Conservation (phyloP, 140 eudicot species). For the Flaveria floridana region DNA sequence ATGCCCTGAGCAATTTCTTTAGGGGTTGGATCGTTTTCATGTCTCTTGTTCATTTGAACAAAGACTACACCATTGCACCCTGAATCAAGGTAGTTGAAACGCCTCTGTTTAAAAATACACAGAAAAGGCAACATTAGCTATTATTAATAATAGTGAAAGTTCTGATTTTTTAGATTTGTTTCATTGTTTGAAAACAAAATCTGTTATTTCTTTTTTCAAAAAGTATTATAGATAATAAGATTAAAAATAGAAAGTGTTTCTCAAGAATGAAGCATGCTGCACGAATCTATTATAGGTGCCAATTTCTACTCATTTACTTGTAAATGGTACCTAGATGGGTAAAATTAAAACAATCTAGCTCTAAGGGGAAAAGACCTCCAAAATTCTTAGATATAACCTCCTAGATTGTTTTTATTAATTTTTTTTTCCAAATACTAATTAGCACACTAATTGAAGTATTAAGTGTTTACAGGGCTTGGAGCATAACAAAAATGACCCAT, state of each 20-base stretch:
- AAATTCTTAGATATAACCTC: neutral
- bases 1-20: conserved; percentile 75
- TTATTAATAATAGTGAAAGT: neutral
- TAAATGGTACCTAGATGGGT: too few species aligned
- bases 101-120: conserved; percentile 54
- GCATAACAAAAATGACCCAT: neutral
- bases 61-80: conserved; percentile 96
- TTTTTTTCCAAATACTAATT: neutral
- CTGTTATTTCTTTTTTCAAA: neutral
- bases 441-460: too few species aligned
- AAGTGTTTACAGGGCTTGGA: neutral
- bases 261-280: neutral
- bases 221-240: too few species aligned
- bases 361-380: neutral
- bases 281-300: neutral
- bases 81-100: conserved; percentile 72
- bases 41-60: conserved; percentile 78
- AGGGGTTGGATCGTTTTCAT: conserved; percentile 71
- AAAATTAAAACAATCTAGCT: neutral
- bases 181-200: too few species aligned
- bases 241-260: too few species aligned
- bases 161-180: neutral
- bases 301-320: neutral
- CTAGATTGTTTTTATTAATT: neutral
- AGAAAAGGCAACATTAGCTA: neutral